Base-by-base conservation (phyloP, 2,329 filamentous ascomycete species). In the Colletotrichum ledebouriae region DNA sequence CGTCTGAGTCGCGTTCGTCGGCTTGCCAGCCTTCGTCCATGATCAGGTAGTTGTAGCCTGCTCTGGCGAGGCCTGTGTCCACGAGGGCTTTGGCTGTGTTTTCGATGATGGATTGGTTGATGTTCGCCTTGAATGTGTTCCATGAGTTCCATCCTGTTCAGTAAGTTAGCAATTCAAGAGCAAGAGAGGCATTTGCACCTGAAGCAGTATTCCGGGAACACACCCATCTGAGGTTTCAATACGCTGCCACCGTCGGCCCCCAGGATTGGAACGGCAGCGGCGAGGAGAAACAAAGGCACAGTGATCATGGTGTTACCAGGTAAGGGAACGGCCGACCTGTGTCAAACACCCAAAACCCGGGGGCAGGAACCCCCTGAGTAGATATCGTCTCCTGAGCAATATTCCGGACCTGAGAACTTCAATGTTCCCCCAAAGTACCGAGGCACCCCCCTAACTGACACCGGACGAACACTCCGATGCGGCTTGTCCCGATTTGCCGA, bases 81-180 rank as follows among this genome's bases (percentile, higher is more conserved):
- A 66, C 66, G 1, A 69, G 44, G 0, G 61, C 61, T 7, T 22
- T 44, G 17, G 63, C 58, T 2, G 52, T 69, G 17, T 22, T 17
- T 25, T 69, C 72, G 39, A 74, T 69, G 63, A 74, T 67, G 41
- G 66, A 64, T 34, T 70, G 70, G 58, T 73, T 74, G 37, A 70
- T 68, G 12, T 64, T 62, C 17, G 71, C 47, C 20, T 67, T 67
- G 74, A 69, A 69, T 0, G 63, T 62, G n/a, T 69, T 69, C 63
- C 62, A 67, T 4, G 62, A 69, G 63, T 67, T 67, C 67, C 63
- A 67, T 1, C 67, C 67, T 65, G n/a, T 57, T 71, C 6, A 7
- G 9, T 2, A 29, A 15, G 10, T 57, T 6, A 57, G 37, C 29
- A 0, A 13, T 3, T 1, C 53, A 22, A 22, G 22, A 22, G 22